Base-by-base conservation (phyloP, 2,329 filamentous ascomycete species). In the Aspergillus sojae region DNA sequence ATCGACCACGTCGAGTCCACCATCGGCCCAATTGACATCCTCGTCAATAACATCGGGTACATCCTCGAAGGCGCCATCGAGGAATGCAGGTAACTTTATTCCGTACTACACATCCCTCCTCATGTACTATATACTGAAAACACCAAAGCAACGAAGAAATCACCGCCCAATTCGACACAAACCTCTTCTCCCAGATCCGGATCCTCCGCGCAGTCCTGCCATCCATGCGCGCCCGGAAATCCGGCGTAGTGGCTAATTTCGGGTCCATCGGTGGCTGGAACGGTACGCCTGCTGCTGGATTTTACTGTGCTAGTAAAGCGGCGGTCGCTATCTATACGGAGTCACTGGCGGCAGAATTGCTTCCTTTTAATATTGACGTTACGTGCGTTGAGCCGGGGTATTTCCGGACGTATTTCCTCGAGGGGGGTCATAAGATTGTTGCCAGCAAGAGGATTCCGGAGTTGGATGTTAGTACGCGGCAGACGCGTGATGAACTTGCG, bases 11-110 rank as follows among this genome's bases (percentile, higher is more conserved):
- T 57, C 16, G 11, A 52, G 9, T 11, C 28, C 2, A 57, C 34
- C 11, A 23, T 57, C 32, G 60, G 60, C 0, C 60, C 54, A 3
- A 64, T 85, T 32, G 83, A 84, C 58, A 80, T 84, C 57, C 78
- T 85, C 26, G 70, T 85, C 67, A 85, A 84, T 30, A 78, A 81
- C 0, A 82, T 82, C 0, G 83, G 80, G 1, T 74, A 60, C 12
- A 23, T 60, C 28, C 71, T 62, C 9, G 61, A 65, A 50, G 69
- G 72, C 19, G 14, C n/a, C 19, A 57, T 70, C 5, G 76, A 78
- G 59, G 70, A 72, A 41, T 50, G 30, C 50, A 46, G 56, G 48
- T 52, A 52, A n/a, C 2, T 11, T 30, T 28, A 2, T 23, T 19
- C 10, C 16, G 1, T 28, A 12, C n/a, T 4, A 28, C 26, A 28